Evolutionary conservation across 345 rosid species (phyloP).

Genomic region (Rhizophora mangle): DNA sequence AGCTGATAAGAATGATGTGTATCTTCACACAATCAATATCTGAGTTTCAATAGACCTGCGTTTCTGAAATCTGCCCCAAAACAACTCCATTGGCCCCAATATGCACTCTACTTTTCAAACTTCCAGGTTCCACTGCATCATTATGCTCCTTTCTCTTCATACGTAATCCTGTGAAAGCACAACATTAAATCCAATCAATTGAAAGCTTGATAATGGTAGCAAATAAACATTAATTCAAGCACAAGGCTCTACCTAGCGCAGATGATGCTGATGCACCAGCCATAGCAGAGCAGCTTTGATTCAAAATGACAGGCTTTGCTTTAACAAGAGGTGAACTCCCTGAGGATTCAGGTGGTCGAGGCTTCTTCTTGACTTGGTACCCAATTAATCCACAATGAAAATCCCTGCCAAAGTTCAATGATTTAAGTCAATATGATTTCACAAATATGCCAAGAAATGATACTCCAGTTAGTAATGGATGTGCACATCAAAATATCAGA

Average conservation of each 20-base stretch:
- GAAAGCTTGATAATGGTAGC: not conserved
- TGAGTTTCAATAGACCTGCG: slow-evolving; percentile 40
- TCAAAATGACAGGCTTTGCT: slow-evolving; percentile 27
- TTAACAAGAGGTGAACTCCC: slow-evolving; percentile 22
- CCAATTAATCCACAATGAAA: slow-evolving; percentile 78
- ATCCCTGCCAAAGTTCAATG: slow-evolving; percentile 49
- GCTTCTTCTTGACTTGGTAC: slow-evolving; percentile 52
- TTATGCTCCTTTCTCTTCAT: slow-evolving; percentile 53
- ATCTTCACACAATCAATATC: not conserved
- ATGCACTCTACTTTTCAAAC: slow-evolving; percentile 34
- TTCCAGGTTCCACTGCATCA: slow-evolving; percentile 32
- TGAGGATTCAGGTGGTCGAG: slow-evolving; percentile 27
- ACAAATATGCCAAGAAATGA: not conserved
- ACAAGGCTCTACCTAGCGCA: slow-evolving; percentile 12
- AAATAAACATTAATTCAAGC: not conserved
- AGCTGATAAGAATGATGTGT: too few relatives aligned
- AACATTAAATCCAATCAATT: slow-evolving; percentile 13
- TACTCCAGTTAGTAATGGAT: not conserved
- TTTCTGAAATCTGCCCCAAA: slow-evolving; percentile 22
- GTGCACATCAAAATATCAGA: too few relatives aligned
- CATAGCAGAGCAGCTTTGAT: slow-evolving; percentile 23
- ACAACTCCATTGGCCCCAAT: slow-evolving; percentile 16
- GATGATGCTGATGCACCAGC: slow-evolving; percentile 27
- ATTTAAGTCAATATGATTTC: slow-evolving; percentile 17
- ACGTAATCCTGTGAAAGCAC: slow-evolving; percentile 38